Percentiles rank a stretch among this genome's conserved stretches.
phyloP scores from a whole-genome alignment of 2,329 filamentous ascomycete species.

The Plenodomus biglobosus region DNA sequence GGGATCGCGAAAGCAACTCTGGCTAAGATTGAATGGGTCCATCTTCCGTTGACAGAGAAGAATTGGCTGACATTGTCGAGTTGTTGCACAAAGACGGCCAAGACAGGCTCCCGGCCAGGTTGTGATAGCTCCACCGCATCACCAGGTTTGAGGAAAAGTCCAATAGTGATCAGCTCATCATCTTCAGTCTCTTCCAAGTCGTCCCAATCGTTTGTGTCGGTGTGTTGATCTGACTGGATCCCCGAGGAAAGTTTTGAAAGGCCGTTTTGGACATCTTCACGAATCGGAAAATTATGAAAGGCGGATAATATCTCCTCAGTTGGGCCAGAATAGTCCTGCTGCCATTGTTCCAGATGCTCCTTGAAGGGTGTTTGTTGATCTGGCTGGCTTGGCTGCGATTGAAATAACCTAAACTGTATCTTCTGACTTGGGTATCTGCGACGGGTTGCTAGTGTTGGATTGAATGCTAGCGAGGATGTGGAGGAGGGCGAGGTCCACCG shows the following conservation, averaged over 20 bases:
- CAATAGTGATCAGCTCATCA: constrained; percentile 39
- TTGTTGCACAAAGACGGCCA: constrained; percentile 54
- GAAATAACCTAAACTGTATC: no score
- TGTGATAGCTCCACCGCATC: constrained; percentile 53
- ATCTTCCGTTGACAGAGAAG: constrained; percentile 54
- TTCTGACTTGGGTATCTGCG: no score
- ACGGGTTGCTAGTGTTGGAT: constrained; percentile 17
- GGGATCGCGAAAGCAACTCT: constrained; percentile 54
- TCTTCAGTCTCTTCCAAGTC: constrained; percentile 25
- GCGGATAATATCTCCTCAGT: constrained; percentile 31
- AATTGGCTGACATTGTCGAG: constrained; percentile 49
- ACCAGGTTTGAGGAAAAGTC: constrained; percentile 46
- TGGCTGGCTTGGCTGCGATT: no score
- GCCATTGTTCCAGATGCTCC: constrained; percentile 46
- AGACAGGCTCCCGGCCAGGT: constrained; percentile 43
- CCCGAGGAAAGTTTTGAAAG: constrained; percentile 24
- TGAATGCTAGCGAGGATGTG: constrained; percentile 5
- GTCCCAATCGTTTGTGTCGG: constrained; percentile 23
- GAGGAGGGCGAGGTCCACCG: constrained; percentile 10
- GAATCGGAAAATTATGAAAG: constrained; percentile 35
- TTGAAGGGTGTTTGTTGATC: constrained; percentile 26
- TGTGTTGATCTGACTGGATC: constrained; percentile 28
- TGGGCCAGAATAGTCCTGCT: constrained; percentile 44
- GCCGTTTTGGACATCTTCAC: constrained; percentile 27
- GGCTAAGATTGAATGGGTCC: constrained; percentile 45